Percentiles rank a stretch among this genome's conserved stretches.
Evolutionary conservation across 768 basidiomycete species (phyloP).

Genomic region (Kwoniella europaea): DNA sequence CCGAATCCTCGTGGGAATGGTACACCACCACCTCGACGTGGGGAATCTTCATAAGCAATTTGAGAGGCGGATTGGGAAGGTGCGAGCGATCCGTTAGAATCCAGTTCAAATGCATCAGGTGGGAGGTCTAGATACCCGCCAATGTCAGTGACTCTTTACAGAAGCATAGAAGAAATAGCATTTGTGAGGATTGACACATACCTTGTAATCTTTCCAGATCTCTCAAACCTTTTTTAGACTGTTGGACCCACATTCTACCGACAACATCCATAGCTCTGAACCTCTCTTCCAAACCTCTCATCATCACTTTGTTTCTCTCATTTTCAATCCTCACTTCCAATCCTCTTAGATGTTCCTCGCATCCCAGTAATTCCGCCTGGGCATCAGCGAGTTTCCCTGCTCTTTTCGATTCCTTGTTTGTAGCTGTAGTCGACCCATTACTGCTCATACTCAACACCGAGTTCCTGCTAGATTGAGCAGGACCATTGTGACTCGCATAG

Average conservation of each 20-base stretch:
- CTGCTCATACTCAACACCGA: slow-evolving; percentile 42
- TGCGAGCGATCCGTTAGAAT: slow-evolving; percentile 57
- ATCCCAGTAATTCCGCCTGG: slow-evolving; percentile 57
- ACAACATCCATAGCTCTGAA: slow-evolving; percentile 58
- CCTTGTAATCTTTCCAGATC: slow-evolving; percentile 51
- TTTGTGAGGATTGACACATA: slow-evolving; percentile 3
- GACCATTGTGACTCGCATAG: slow-evolving; percentile 30
- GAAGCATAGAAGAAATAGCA: background rate
- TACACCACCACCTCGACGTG: slow-evolving; percentile 11
- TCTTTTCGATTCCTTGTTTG: slow-evolving; percentile 52
- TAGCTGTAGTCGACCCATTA: slow-evolving; percentile 36
- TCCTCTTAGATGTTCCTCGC: slow-evolving; percentile 55
- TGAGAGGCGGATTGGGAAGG: slow-evolving; percentile 58
- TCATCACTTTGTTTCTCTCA: slow-evolving; percentile 57
- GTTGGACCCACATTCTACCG: slow-evolving; percentile 56
- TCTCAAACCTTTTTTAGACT: slow-evolving; percentile 51
- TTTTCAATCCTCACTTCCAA: slow-evolving; percentile 55
- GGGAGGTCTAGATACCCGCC: slow-evolving; percentile 31
- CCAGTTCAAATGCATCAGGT: slow-evolving; percentile 54
- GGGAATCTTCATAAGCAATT: slow-evolving; percentile 47
- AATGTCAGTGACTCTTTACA: background rate
- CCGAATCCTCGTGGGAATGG: slow-evolving; percentile 37
- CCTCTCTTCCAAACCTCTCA: slow-evolving; percentile 53
- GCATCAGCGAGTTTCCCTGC: slow-evolving; percentile 55
- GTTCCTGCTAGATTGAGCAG: slow-evolving; percentile 31